Base-by-base conservation (phyloP, 768 basidiomycete species). In the Punctularia strigosozonata region DNA sequence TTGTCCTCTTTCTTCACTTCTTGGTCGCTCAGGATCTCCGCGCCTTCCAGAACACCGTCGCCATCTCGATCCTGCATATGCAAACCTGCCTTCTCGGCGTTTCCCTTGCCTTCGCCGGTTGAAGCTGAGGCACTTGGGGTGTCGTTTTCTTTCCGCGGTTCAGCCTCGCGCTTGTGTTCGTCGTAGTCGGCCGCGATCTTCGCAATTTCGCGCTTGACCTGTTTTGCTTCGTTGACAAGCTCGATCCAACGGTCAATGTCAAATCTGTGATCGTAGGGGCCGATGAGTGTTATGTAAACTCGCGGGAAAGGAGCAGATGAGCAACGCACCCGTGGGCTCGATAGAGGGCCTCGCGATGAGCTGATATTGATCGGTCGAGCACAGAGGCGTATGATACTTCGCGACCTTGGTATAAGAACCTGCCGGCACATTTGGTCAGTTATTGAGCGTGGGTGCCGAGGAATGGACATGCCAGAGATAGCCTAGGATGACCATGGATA, bases 361-460 rank as follows among this genome's bases (percentile, higher is more conserved):
- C 56, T 3, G 75, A 75, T 17, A 81, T 67, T 1, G 73, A 77
- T 8, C 66, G 61, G 41, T 74, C 64, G 7, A 81, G 62, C 3
- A 80, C 64, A 21, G 77, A 77, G 6, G 73, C 67, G 49, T 80
- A 80, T 0, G 75, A 77, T 0, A 80, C 76, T 51, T 78, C 75
- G 12, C 73, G 64, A 3, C 72, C 73, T 55, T 73, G 70, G 51
- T 75, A 73, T 0, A 76, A 54, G 50, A 77, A 75, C 71, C 69
- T 71, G 39, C 14, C 13, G n/a, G 19, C 6, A 15, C 8, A 37
- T 25, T 37, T 18, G 22, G 31, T 21, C 14, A 26, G 19, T 14
- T 21, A 6, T 6, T 10, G 28, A 23, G 38, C 17, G 17, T 21
- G 24, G 17, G 14, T 15, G 23, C 26, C 6, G 19, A 41, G 38